Base-by-base conservation (phyloP, 2,329 filamentous ascomycete species). In the Capronia epimyces region DNA sequence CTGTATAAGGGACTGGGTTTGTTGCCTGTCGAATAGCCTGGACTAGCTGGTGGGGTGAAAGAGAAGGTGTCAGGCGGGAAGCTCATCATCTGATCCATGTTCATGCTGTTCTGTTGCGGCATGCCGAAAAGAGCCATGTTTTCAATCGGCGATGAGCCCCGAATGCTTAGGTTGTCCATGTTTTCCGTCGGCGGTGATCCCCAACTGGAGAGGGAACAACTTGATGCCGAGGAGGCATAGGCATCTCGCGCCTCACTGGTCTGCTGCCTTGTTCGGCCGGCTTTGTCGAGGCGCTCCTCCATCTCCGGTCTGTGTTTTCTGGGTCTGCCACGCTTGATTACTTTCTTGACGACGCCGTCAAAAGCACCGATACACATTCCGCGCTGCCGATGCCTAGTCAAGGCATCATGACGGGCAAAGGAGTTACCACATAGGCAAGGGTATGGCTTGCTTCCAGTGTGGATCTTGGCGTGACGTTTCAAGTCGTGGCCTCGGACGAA, bases 361-460 rank as follows among this genome's bases (percentile, higher is more conserved):
- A 97, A 94, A 3, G 89, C 91, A 49, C 93, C 93, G 50, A 93
- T 85, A 69, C 93, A 98, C 87, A 96, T 95, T 48, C 91, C 93
- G 34, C 93, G 84, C 69, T 97, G 93, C 47, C 90, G 83, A 67
- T 98, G 93, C 49, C 93, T 82, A 18, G 93, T 97, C 46, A 98
- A 78, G 13, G 93, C 93, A 67, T 98, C 93, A 64, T 97, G 91
- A 50, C 93, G 83, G 27, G 91, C 91, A 67, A 98, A 98, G 60
- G 85, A 89, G 69, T 94, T 94, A 50, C 91, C 89, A 66, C 93
- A 98, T 57, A 89, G 83, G 71, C 93, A 98, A 40, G 88, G 86
- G 67, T 96, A 95, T 3, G 91, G 89, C 74, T 96, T 96, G 71
- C 94, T 85, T 43, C 90, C 90, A 1, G 88, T 95, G 71, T 98